A percentile compares a stretch with the other conserved stretches of the same genome.
These are phyloP conservation scores for Coccinonectria pachysandricola DNA, from an alignment of 2,329 filamentous ascomycete species.

Conservation along the genomic window DNA sequence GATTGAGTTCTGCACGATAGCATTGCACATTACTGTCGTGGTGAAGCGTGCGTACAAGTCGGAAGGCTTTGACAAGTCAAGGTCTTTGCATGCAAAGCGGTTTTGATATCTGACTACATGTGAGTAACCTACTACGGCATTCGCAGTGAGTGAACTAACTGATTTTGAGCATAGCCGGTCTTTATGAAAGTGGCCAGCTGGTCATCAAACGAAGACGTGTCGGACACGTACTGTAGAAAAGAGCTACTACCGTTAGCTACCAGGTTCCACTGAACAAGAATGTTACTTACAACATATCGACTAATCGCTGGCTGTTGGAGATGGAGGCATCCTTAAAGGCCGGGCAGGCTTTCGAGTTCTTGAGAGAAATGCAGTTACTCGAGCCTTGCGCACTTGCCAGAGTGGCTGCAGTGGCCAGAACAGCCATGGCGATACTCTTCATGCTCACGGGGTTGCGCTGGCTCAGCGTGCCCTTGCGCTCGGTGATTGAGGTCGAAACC, in stretches of 20 bases:
- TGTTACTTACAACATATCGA: slow-evolving; percentile 52
- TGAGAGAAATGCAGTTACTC: slow-evolving; percentile 52
- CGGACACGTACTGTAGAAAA: slow-evolving; percentile 75
- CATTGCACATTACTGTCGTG: slow-evolving; percentile 83
- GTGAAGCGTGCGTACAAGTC: slow-evolving; percentile 89
- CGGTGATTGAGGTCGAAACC: too few relatives aligned
- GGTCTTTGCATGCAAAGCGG: slow-evolving; percentile 67
- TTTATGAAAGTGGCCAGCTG: slow-evolving; percentile 63
- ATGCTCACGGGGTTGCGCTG: slow-evolving; percentile 9
- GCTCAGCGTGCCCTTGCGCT: too few relatives aligned
- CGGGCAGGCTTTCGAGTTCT: slow-evolving; percentile 58
- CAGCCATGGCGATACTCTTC: slow-evolving; percentile 13
- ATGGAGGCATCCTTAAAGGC: slow-evolving; percentile 65
- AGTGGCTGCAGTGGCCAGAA: slow-evolving; percentile 18
- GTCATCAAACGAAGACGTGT: slow-evolving; percentile 65
- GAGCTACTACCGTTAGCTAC: slow-evolving; percentile 44
- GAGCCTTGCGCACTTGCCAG: slow-evolving; percentile 27
- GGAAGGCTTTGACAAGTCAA: slow-evolving; percentile 69
- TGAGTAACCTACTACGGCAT: slow-evolving; percentile 4
- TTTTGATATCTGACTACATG: slow-evolving; percentile 57
- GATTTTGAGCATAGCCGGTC: slow-evolving; percentile 62
- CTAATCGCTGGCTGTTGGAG: slow-evolving; percentile 49
- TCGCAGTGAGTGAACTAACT: slow-evolving; percentile 47
- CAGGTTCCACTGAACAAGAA: not conserved
- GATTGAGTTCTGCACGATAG: slow-evolving; percentile 84